phyloP scores from a whole-genome alignment of 2,329 filamentous ascomycete genomes.

The Trichoderma pleuroti region DNA sequence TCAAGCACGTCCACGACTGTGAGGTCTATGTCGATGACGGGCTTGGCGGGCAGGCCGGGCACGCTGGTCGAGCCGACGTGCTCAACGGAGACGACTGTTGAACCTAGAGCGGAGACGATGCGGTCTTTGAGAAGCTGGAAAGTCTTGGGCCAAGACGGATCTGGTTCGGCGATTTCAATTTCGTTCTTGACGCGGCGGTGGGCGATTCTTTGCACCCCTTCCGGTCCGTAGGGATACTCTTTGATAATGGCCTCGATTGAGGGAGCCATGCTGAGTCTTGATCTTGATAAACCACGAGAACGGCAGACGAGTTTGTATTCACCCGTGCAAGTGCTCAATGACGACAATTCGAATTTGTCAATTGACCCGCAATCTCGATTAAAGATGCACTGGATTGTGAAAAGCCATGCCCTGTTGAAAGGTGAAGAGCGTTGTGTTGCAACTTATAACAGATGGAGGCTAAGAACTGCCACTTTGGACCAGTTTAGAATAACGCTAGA shows the following conservation, averaged over 20 bases:
- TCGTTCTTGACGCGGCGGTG: conserved; percentile 25
- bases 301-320: not conserved
- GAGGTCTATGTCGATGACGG: conserved; percentile 51
- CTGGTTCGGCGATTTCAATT: conserved; percentile 35
- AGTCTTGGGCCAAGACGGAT: conserved; percentile 36
- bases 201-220: conserved; percentile 26
- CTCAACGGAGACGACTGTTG: conserved; percentile 35
- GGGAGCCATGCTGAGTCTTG: conserved; percentile 3
- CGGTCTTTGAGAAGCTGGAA: conserved; percentile 32
- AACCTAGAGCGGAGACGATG: conserved; percentile 36
- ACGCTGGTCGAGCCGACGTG: conserved; percentile 52
- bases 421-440: not conserved
- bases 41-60: conserved; percentile 47
- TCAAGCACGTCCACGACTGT: conserved; percentile 38
- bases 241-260: conserved; percentile 25
- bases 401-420: not conserved
- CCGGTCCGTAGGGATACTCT: conserved; percentile 25
- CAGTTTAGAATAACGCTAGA: not conserved
- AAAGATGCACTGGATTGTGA: too few relatives aligned
- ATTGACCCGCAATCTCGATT: not conserved
- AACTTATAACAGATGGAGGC: not conserved
- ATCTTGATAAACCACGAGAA: not conserved
- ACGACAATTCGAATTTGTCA: not conserved
- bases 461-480: not conserved
- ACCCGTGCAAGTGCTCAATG: not conserved